Base-by-base conservation (phyloP, 176 grass and related monocot genomes). In the Phyllostachys edulis region DNA sequence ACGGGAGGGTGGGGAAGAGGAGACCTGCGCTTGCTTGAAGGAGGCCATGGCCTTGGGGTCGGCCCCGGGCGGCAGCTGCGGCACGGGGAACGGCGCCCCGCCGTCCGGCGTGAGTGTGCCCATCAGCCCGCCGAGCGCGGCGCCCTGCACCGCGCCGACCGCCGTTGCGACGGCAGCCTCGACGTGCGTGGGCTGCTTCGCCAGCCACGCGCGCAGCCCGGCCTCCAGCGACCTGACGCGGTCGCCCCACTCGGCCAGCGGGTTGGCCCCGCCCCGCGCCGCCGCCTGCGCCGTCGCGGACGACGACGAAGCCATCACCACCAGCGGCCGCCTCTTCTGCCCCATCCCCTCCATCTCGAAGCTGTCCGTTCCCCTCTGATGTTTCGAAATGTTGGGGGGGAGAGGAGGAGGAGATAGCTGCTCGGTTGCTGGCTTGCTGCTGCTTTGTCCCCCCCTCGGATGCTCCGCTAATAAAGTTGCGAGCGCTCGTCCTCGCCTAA, bases 1-100 rank as follows among this genome's bases (percentile, higher is more conserved):
- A 52, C 27, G 50, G 44, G 47, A 62, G 20, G 5, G 26, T 14
- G 39, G 6, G 23, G 7, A 74, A 26, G 8, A 41, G 52, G 78
- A 10, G 29, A 92, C 89, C 94, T 97, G 92, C 6, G 94, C 94
- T 73, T 97, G 92, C 75, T 97, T 87, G 52, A 97, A 81, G 55
- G 94, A 79, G 13, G 87, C 85, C 44, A 97, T 12, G 85, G 76
- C 90, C 60, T 87, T 91, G 40, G 92, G 85, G 88, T 86, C 91
- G 82, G 82, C 60, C 62, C 73, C 73, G 6, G 71, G 85, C 37
- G 85, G 65, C 72, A 82, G 85, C 77, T 56, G 89, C 57, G 77
- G 85, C 36, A 84, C 71, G 21, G 89, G 82, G 63, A 84, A 23
- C 18, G 79, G 64, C 37, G 85, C 63, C 24, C 89, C 88, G 36